These are phyloP conservation scores for Penicillium concentricum DNA, from an alignment of 2,329 filamentous ascomycete genomes.

Conservation along the genomic window DNA sequence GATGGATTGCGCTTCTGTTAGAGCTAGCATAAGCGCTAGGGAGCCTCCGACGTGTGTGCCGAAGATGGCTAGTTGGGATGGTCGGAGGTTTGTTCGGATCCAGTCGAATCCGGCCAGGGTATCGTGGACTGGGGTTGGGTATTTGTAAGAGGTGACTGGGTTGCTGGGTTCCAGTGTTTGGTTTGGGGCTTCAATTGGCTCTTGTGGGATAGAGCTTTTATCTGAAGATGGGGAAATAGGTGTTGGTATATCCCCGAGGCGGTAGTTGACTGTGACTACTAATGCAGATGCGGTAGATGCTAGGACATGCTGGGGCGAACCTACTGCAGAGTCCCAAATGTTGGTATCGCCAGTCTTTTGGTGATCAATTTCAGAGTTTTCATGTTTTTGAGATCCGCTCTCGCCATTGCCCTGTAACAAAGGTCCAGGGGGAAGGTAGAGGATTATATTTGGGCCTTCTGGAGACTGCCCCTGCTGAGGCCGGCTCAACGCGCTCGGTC, in stretches of 20 bases:
- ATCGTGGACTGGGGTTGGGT: constrained; percentile 41
- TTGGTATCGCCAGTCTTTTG: neutral
- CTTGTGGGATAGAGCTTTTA: neutral
- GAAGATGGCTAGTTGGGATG: constrained; percentile 30
- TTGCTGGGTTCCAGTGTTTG: neutral
- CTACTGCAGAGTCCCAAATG: neutral
- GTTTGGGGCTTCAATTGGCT: neutral
- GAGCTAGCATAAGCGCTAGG: constrained; percentile 43
- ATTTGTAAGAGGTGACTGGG: constrained; percentile 24
- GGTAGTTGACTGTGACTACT: constrained; percentile 44
- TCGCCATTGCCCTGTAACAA: constrained; percentile 18
- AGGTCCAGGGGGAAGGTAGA: constrained; percentile 41
- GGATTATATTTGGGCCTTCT: constrained; percentile 31
- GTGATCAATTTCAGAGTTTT: neutral
- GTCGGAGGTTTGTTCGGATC: constrained; percentile 33
- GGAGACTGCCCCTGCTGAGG: neutral
- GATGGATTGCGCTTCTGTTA: constrained; percentile 40
- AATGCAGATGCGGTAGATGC: constrained; percentile 34
- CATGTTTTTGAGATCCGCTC: neutral
- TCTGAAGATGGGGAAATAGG: neutral
- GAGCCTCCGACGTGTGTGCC: constrained; percentile 43
- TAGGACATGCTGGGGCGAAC: constrained; percentile 26
- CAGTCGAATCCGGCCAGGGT: constrained; percentile 42
- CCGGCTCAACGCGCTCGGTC: constrained; percentile 5
- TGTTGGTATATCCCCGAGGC: constrained; percentile 27